Percentiles rank a stretch among this genome's conserved stretches.
phyloP scores from a whole-genome alignment of 495 filamentous ascomycete genomes.

The Parachaetomium inaequale region DNA sequence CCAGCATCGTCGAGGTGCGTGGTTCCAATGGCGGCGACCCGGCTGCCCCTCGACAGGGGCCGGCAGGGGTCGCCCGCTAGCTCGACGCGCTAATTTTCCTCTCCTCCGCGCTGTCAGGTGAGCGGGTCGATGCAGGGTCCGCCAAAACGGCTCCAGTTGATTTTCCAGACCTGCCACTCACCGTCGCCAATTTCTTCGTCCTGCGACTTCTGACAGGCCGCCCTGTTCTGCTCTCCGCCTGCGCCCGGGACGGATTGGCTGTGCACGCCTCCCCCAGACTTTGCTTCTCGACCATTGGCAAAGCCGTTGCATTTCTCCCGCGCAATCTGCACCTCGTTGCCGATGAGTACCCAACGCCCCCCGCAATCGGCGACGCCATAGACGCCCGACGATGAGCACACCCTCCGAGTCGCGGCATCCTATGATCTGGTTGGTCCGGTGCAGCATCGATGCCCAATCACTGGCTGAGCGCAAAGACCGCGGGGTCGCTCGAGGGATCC shows the following conservation, averaged over 20 bases:
- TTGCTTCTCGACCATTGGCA: constrained; percentile 25
- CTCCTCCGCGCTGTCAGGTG: constrained; percentile 35
- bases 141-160: constrained; percentile 11
- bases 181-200: constrained; percentile 23
- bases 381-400: constrained; percentile 29
- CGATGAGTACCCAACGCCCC: constrained; percentile 33
- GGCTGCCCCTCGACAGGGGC: constrained; percentile 8
- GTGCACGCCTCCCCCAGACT: constrained; percentile 5
- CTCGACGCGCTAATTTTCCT: constrained; percentile 24
- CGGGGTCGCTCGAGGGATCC: constrained; percentile 21
- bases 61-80: constrained; percentile 8
- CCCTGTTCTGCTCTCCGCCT: constrained; percentile 25
- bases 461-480: constrained; percentile 25
- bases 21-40: constrained; percentile 30
- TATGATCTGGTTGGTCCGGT: background rate
- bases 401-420: constrained; percentile 3
- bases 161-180: constrained; percentile 18
- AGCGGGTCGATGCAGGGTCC: constrained; percentile 25
- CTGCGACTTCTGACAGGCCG: constrained; percentile 28
- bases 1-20: constrained; percentile 23
- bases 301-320: constrained; percentile 26
- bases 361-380: constrained; percentile 22
- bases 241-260: constrained; percentile 20
- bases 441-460: constrained; percentile 6
- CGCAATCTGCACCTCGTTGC: constrained; percentile 20